These are phyloP conservation scores for Elaeagnus macrophylla DNA, from an alignment of 306 rosid species.

Conservation along the genomic window DNA sequence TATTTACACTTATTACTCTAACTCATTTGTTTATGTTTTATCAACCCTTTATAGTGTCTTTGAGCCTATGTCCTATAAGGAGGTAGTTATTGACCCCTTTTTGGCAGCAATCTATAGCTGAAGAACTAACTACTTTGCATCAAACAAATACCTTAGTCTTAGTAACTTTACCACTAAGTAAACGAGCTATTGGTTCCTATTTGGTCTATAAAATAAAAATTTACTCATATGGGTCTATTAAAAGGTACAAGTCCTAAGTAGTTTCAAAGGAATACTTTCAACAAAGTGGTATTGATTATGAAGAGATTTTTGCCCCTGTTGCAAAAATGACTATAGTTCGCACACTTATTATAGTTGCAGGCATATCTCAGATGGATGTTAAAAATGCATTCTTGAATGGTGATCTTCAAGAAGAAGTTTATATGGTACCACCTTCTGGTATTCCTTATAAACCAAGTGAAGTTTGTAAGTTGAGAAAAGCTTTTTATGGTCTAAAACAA, in stretches of 20 bases:
- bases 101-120: not conserved
- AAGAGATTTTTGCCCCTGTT: constrained; percentile 1
- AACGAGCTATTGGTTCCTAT: not conserved
- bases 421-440: too few relatives aligned
- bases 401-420: too few relatives aligned
- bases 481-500: too few relatives aligned
- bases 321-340: too few relatives aligned
- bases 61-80: too few relatives aligned
- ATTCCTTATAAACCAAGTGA: too few relatives aligned
- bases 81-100: not conserved
- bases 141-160: not conserved
- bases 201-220: not conserved
- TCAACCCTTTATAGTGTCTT: not conserved
- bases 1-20: not conserved
- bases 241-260: not conserved
- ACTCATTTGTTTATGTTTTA: not conserved
- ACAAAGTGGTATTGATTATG: constrained; percentile 1
- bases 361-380: too few relatives aligned
- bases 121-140: not conserved
- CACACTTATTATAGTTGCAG: too few relatives aligned
- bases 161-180: too few relatives aligned
- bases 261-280: not conserved
- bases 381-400: too few relatives aligned
- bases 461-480: too few relatives aligned
- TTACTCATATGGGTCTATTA: not conserved